phyloP scores from a whole-genome alignment of 2,329 filamentous ascomycete genomes.

The Didymella arachidicola region DNA sequence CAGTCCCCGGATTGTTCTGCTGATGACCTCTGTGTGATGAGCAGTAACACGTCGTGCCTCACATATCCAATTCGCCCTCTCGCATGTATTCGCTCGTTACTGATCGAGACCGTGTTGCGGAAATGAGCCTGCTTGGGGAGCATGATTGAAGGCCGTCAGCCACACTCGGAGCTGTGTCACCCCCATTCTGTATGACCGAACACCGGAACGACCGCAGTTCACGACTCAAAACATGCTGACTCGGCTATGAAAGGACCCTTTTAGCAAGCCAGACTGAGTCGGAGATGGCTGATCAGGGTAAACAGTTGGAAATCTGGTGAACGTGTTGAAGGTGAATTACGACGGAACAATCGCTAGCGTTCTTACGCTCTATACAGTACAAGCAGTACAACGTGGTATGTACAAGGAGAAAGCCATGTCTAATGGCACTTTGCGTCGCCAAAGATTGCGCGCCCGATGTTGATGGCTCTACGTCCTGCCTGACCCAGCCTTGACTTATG shows the following conservation, averaged over 20 bases:
- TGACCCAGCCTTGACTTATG: conserved; percentile 8
- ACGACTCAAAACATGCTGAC: background rate
- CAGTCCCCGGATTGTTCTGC: background rate
- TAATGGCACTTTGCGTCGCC: conserved; percentile 17
- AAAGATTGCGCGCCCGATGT: conserved; percentile 7
- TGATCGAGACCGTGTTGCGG: background rate
- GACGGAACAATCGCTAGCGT: conserved; percentile 13
- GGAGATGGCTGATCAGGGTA: background rate
- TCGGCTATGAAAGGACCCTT: background rate
- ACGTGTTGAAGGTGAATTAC: conserved; percentile 4
- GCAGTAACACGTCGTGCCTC: background rate
- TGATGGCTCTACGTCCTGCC: conserved; percentile 8
- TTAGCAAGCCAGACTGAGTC: background rate
- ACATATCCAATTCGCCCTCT: background rate
- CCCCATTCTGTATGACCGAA: background rate
- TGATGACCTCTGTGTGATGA: background rate
- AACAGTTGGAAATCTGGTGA: background rate
- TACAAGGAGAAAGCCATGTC: conserved; percentile 19
- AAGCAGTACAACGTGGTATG: conserved; percentile 21
- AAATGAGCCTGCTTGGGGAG: background rate
- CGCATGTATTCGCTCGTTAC: background rate
- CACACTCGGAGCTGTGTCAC: background rate
- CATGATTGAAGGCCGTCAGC: background rate
- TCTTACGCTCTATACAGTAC: conserved; percentile 18
- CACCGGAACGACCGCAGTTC: background rate